Percentiles rank a stretch among this genome's conserved stretches.
Conservation (phyloP, 352 stramenopile genomes). For the Phytophthora rubi region DNA sequence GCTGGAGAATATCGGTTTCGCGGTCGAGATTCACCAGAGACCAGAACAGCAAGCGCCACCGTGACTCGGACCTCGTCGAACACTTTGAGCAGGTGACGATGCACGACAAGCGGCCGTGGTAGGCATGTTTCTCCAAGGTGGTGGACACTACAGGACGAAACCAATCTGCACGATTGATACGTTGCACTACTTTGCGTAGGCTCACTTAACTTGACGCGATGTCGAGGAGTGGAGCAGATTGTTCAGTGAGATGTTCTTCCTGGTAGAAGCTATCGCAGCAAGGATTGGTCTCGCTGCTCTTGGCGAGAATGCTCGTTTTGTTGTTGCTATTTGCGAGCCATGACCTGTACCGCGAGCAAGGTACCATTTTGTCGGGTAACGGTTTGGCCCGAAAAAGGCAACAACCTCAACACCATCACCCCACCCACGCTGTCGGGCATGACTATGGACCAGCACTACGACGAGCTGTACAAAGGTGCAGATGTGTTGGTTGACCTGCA, state of each 20-base stretch:
- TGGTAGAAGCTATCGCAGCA: neutral
- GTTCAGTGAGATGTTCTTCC: neutral
- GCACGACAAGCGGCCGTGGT: neutral
- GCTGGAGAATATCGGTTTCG: neutral
- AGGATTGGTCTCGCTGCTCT: neutral
- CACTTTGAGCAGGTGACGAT: neutral
- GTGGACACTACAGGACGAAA: too few relatives aligned
- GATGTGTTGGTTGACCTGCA: neutral
- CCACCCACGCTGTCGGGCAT: neutral
- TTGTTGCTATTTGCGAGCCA: neutral
- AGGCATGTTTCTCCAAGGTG: too few relatives aligned
- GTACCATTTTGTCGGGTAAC: conserved; percentile 13
- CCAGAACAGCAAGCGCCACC: neutral
- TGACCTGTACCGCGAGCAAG: neutral
- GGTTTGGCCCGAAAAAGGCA: conserved; percentile 29
- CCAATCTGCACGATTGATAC: too few relatives aligned
- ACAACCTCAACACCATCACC: conserved; percentile 4
- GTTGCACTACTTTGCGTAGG: too few relatives aligned
- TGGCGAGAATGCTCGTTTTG: neutral
- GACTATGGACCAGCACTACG: conserved; percentile 70
- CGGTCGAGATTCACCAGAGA: neutral
- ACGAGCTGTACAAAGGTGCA: conserved; percentile 83
- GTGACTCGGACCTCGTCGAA: neutral
- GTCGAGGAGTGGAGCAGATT: neutral
- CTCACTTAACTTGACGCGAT: neutral